These are phyloP conservation scores for Fusarium marasasianum DNA, from an alignment of 2,329 filamentous ascomycete genomes.

Conservation along the genomic window DNA sequence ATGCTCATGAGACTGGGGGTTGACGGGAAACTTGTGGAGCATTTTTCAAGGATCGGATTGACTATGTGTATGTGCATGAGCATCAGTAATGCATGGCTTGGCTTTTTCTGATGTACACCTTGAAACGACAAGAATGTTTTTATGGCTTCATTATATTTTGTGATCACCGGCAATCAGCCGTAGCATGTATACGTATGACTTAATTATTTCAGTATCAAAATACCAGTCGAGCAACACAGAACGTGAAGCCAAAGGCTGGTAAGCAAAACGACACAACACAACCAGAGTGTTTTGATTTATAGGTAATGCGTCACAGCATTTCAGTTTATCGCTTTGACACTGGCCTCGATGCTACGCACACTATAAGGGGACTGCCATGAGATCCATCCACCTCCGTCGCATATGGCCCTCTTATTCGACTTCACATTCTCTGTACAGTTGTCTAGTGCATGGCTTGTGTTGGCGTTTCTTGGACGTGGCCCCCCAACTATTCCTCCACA, in stretches of 20 bases:
- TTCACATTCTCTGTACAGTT: slow-evolving; percentile 1
- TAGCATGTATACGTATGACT: neutral
- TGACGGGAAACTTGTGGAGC: slow-evolving; percentile 27
- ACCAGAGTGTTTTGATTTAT: slow-evolving; percentile 1
- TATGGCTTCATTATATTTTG: neutral
- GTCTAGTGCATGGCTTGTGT: slow-evolving; percentile 4
- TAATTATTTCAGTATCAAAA: neutral
- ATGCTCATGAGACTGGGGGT: slow-evolving; percentile 26
- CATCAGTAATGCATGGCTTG: slow-evolving; percentile 18
- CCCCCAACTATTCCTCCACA: slow-evolving; percentile 36
- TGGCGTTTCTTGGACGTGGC: slow-evolving; percentile 15
- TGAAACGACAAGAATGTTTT: slow-evolving; percentile 13
- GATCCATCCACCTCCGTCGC: neutral
- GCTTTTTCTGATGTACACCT: slow-evolving; percentile 7
- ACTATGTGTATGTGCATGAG: slow-evolving; percentile 8
- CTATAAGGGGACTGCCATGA: neutral
- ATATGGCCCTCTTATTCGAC: neutral
- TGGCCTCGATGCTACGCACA: neutral
- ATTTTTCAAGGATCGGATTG: neutral
- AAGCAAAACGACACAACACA: neutral
- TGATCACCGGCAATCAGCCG: neutral
- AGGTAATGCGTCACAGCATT: neutral
- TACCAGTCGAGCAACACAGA: neutral
- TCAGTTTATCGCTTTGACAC: neutral
- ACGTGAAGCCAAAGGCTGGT: neutral